phyloP scores from a whole-genome alignment of 257 asterid species.

The Nicotiana benthamiana region DNA sequence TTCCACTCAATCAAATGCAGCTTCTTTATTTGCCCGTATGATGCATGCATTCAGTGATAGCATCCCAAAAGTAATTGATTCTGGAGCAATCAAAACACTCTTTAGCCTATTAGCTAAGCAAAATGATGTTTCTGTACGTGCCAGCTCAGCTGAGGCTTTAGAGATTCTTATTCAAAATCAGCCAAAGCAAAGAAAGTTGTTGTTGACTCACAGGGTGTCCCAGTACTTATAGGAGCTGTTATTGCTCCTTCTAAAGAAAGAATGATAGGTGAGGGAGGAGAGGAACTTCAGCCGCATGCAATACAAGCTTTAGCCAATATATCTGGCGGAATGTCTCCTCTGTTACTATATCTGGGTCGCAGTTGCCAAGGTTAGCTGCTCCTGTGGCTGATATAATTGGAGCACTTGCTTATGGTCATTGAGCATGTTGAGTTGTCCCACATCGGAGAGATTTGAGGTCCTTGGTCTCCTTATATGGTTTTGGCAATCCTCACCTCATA shows the following conservation, averaged over 20 bases:
- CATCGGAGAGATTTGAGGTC: too few relatives aligned
- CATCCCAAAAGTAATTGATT: constrained; percentile 49
- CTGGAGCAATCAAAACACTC: constrained; percentile 61
- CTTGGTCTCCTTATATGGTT: too few relatives aligned
- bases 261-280: constrained; percentile 60
- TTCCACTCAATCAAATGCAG: constrained; percentile 68
- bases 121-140: constrained; percentile 61
- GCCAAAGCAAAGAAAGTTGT: constrained; percentile 45
- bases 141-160: constrained; percentile 84
- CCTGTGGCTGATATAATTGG: constrained; percentile 89
- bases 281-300: constrained; percentile 63
- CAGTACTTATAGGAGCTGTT: constrained; percentile 63
- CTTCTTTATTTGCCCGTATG: constrained; percentile 76
- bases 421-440: too few relatives aligned
- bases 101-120: constrained; percentile 48
- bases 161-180: constrained; percentile 58
- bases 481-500: too few relatives aligned
- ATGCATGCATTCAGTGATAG: constrained; percentile 53
- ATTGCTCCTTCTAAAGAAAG: constrained; percentile 82
- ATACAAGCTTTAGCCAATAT: constrained; percentile 61
- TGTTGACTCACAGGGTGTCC: constrained; percentile 57
- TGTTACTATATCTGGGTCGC: constrained; percentile 68
- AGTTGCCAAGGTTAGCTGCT: constrained; percentile 73
- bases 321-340: constrained; percentile 60
- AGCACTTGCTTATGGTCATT: constrained; percentile 80